Evolutionary conservation across 1,284 basidiomycete genomes (phyloP).

Genomic region (Cryptococcus floricola): DNA sequence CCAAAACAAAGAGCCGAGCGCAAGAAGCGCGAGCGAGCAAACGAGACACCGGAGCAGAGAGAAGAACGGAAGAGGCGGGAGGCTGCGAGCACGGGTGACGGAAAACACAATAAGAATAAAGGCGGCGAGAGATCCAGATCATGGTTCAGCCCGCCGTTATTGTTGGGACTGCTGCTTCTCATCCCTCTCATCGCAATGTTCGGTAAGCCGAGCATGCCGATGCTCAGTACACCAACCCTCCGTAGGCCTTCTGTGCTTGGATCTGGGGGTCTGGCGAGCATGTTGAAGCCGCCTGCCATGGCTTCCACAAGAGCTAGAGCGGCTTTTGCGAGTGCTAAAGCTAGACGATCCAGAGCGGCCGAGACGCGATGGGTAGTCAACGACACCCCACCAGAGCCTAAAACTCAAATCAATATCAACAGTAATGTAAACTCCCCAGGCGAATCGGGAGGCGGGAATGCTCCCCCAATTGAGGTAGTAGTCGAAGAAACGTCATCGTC

Average conservation of each 20-base stretch:
- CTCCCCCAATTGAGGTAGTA: not conserved
- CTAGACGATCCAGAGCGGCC: not conserved
- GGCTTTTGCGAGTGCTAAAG: not conserved
- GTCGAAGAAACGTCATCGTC: slow-evolving; percentile 2
- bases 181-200: slow-evolving; percentile 3
- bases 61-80: not conserved
- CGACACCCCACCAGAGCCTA: not conserved
- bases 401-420: slow-evolving; percentile 22
- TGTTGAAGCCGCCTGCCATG: not conserved
- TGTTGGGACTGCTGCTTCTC: slow-evolving; percentile 9
- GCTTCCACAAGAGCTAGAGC: not conserved
- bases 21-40: not conserved
- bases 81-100: too few relatives aligned
- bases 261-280: slow-evolving; percentile 5
- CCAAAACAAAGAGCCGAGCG: not conserved
- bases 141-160: slow-evolving; percentile 5
- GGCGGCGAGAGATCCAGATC: not conserved
- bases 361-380: slow-evolving; percentile 8
- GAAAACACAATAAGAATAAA: not conserved
- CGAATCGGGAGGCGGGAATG: slow-evolving; percentile 1
- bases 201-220: slow-evolving; percentile 1
- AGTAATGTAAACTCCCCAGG: slow-evolving; percentile 25
- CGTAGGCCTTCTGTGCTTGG: not conserved
- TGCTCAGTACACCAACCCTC: not conserved
- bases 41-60: not conserved